Conservation (phyloP, 345 rosid species). For the Euphorbia pulcherrima region DNA sequence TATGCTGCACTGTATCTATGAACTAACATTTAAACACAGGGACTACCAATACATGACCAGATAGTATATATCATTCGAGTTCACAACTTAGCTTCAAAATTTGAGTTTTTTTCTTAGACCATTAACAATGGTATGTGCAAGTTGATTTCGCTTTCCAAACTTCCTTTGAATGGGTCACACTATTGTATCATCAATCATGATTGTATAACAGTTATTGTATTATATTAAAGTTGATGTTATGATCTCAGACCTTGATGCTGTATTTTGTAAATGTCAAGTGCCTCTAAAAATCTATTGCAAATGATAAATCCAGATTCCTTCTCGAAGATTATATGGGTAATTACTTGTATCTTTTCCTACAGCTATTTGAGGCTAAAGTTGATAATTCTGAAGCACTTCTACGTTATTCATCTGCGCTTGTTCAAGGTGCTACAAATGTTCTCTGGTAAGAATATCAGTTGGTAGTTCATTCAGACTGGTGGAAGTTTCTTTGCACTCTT, state of each 20-base stretch:
- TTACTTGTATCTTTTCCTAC: conserved; percentile 22
- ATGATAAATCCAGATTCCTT: neutral
- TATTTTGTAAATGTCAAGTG: neutral
- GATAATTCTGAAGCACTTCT: conserved; percentile 67
- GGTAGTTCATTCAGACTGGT: conserved; percentile 12
- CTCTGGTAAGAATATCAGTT: conserved; percentile 64
- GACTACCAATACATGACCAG: neutral
- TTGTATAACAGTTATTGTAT: neutral
- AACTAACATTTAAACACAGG: neutral
- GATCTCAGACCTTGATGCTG: neutral
- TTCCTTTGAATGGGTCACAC: neutral
- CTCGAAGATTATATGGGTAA: neutral
- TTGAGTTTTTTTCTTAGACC: neutral
- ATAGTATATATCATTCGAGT: neutral
- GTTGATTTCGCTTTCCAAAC: neutral
- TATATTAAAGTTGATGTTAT: neutral
- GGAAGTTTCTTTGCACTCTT: conserved; percentile 1
- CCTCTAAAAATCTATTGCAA: neutral
- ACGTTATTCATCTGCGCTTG: conserved; percentile 95
- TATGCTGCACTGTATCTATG: neutral
- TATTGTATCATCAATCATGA: no score
- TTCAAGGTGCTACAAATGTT: conserved; percentile 94
- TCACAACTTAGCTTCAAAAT: neutral
- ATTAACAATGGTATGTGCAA: neutral
- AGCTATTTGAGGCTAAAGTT: conserved; percentile 83